These are phyloP conservation scores for Hippophae tibetana DNA, from an alignment of 306 rosid species.

Conservation along the genomic window DNA sequence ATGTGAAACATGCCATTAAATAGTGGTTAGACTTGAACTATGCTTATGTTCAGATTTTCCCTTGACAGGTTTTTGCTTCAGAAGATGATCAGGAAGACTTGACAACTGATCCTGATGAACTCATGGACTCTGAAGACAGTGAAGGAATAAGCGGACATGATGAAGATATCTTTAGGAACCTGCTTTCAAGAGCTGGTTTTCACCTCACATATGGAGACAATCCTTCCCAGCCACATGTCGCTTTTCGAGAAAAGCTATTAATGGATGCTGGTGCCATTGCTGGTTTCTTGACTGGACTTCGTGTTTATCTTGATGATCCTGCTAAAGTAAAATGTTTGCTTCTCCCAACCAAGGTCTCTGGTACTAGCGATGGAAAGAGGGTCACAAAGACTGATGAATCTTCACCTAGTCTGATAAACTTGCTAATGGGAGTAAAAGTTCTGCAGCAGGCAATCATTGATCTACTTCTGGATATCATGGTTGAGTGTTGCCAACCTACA, in stretches of 20 bases:
- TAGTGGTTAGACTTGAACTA: slow-evolving; percentile 22
- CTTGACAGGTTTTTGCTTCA: slow-evolving; percentile 76
- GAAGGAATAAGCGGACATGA: slow-evolving; percentile 96
- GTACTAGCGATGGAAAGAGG: slow-evolving; percentile 64
- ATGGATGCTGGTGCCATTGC: slow-evolving; percentile 99
- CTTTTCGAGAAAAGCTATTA: slow-evolving; percentile 87
- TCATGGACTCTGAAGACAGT: slow-evolving; percentile 88
- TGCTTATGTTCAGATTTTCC: slow-evolving; percentile 16
- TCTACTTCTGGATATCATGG: slow-evolving; percentile 96
- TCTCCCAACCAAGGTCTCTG: slow-evolving; percentile 88
- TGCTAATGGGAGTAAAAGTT: slow-evolving; percentile 97
- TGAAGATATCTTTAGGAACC: slow-evolving; percentile 91
- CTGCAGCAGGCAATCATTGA: slow-evolving; percentile 97
- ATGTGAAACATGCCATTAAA: neutral
- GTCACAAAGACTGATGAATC: slow-evolving; percentile 64
- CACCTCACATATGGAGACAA: slow-evolving; percentile 94
- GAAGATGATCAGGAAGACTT: slow-evolving; percentile 96
- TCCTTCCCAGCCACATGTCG: slow-evolving; percentile 94
- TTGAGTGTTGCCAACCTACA: slow-evolving; percentile 97
- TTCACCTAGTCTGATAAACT: slow-evolving; percentile 95
- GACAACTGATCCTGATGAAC: slow-evolving; percentile 97
- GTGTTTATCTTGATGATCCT: slow-evolving; percentile 99
- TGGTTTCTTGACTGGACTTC: slow-evolving; percentile 94
- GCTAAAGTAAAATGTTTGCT: slow-evolving; percentile 95
- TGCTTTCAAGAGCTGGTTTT: slow-evolving; percentile 95